These are phyloP conservation scores for Elsinoe ampelina DNA, from an alignment of 2,329 filamentous ascomycete genomes.

Conservation along the genomic window DNA sequence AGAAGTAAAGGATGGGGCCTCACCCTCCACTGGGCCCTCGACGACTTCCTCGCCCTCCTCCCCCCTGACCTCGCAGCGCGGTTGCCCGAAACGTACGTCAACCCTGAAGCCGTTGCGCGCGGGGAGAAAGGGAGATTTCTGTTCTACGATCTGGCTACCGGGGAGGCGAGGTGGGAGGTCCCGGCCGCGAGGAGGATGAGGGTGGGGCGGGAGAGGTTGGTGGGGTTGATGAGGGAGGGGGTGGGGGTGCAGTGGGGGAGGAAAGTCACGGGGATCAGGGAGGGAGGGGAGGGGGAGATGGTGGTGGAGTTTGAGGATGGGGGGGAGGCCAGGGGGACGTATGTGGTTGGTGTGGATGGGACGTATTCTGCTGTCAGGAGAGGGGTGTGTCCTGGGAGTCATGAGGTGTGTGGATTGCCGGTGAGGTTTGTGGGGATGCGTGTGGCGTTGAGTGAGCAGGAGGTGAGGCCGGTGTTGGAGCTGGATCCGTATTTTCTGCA, in stretches of 20 bases:
- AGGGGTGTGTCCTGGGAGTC: background rate
- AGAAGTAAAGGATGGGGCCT: slow-evolving; percentile 20
- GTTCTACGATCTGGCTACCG: background rate
- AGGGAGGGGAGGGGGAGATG: too few relatives aligned
- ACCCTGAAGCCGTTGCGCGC: slow-evolving; percentile 12
- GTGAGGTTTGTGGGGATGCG: slow-evolving; percentile 38
- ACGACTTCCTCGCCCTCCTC: slow-evolving; percentile 15
- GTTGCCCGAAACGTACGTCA: slow-evolving; percentile 18
- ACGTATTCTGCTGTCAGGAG: slow-evolving; percentile 19
- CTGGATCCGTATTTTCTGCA: slow-evolving; percentile 50
- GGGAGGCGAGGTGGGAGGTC: background rate
- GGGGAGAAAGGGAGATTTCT: background rate
- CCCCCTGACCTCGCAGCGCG: slow-evolving; percentile 15
- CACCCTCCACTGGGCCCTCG: slow-evolving; percentile 17
- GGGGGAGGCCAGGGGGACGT: slow-evolving; percentile 14
- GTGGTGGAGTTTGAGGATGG: too few relatives aligned
- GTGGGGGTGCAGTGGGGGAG: background rate
- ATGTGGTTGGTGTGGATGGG: slow-evolving; percentile 22
- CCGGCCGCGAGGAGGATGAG: background rate
- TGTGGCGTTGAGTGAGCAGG: slow-evolving; percentile 32
- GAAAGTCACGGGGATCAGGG: background rate
- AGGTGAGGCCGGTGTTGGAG: slow-evolving; percentile 35
- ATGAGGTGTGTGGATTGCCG: slow-evolving; percentile 32
- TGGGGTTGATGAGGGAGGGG: background rate
- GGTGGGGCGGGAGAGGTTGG: background rate